Evolutionary conservation across 305 asterid species (phyloP).

Genomic region (Fraxinus sp.): DNA sequence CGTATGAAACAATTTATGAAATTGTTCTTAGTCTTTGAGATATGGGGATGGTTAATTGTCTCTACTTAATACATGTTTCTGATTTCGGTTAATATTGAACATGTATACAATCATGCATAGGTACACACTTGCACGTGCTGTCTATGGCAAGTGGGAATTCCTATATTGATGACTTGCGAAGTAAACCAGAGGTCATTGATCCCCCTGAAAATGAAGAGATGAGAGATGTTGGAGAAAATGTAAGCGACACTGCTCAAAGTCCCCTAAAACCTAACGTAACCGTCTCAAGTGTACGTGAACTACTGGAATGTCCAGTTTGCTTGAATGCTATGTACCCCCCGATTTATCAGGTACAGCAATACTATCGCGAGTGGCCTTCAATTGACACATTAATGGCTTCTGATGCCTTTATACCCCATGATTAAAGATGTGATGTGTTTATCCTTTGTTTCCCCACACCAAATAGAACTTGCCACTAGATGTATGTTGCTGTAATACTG

Average conservation of each 20-base stretch:
- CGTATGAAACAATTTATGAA: neutral
- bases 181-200: constrained; percentile 57
- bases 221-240: constrained; percentile 48
- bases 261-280: constrained; percentile 48
- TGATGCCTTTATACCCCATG: neutral
- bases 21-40: neutral
- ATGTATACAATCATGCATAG: constrained; percentile 23
- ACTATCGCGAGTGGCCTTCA: neutral
- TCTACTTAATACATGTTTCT: neutral
- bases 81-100: neutral
- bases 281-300: constrained; percentile 63
- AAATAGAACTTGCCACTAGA: neutral
- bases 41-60: neutral
- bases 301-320: constrained; percentile 82
- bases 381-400: neutral
- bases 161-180: constrained; percentile 50
- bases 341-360: constrained; percentile 54
- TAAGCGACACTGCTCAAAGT: constrained; percentile 43
- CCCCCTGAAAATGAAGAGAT: constrained; percentile 51
- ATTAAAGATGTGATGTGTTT: too few species aligned
- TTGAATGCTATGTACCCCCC: constrained; percentile 85
- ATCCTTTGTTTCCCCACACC: neutral
- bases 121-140: constrained; percentile 19
- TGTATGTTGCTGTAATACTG: neutral
- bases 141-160: constrained; percentile 57